Evolutionary conservation across 1,139 yeast species (phyloP).

Genomic region (Hansenula anomala): DNA sequence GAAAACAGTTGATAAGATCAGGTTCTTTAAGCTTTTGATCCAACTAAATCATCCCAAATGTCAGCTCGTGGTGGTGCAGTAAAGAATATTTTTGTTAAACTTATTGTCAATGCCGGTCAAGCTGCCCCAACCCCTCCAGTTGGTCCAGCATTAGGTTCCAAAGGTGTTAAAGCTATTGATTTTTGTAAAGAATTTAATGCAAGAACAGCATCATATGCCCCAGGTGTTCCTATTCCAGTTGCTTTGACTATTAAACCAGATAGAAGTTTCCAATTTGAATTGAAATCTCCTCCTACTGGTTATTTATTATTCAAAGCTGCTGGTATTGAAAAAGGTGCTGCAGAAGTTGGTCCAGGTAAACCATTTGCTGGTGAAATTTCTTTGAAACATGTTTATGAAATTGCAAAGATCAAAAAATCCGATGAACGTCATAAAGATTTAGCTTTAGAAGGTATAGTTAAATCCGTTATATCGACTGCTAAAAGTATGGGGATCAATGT

Average conservation of each 20-base stretch:
- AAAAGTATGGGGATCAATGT: conserved; percentile 83
- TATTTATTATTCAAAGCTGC: conserved; percentile 84
- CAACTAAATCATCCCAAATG: conserved; percentile 10
- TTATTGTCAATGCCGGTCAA: conserved; percentile 96
- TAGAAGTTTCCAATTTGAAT: conserved; percentile 78
- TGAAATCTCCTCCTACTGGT: conserved; percentile 90
- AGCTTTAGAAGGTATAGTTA: conserved; percentile 72
- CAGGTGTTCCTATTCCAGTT: conserved; percentile 90
- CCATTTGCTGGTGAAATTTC: conserved; percentile 69
- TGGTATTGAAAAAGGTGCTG: conserved; percentile 75
- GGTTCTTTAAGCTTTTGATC: no score
- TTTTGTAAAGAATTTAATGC: conserved; percentile 98
- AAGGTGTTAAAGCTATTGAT: conserved; percentile 98
- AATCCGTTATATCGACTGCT: conserved; percentile 83
- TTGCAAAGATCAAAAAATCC: conserved; percentile 88
- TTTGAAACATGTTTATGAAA: conserved; percentile 87
- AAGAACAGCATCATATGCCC: conserved; percentile 79
- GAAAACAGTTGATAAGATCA: no score
- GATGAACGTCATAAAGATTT: conserved; percentile 75
- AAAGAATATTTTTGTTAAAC: conserved; percentile 59
- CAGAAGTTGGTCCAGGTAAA: conserved; percentile 42
- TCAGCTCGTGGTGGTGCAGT: conserved; percentile 20
- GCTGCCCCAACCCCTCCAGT: conserved; percentile 99
- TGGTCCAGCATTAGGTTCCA: conserved; percentile 98
- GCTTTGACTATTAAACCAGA: conserved; percentile 86